These are phyloP conservation scores for Cajanus cajan DNA, from an alignment of 306 rosid species.

Conservation along the genomic window DNA sequence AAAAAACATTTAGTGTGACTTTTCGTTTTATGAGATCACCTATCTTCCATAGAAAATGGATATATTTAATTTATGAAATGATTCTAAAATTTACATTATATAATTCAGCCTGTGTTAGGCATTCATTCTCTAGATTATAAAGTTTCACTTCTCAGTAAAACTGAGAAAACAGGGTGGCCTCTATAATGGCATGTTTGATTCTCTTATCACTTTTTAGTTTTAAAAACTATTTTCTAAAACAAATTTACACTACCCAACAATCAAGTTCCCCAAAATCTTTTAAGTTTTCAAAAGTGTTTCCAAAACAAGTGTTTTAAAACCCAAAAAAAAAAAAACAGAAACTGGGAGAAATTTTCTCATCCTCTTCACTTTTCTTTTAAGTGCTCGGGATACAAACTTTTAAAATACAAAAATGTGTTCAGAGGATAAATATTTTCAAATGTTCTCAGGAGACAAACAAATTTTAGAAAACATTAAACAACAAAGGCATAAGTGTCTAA, in stretches of 20 bases:
- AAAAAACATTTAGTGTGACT: constrained; percentile 24
- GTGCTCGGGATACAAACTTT: neutral
- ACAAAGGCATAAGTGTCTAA: neutral
- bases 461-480: neutral
- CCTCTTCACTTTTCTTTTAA: neutral
- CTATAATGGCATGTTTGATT: neutral
- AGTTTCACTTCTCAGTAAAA: constrained; percentile 23
- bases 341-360: neutral
- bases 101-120: constrained; percentile 1
- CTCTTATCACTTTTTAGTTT: neutral
- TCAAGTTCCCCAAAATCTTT: neutral
- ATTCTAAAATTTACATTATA: constrained; percentile 14
- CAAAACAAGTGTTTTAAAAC: neutral
- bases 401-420: neutral
- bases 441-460: neutral
- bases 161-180: neutral
- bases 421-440: neutral
- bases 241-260: neutral
- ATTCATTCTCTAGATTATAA: neutral
- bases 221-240: neutral
- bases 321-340: neutral
- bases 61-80: neutral
- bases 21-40: constrained; percentile 6
- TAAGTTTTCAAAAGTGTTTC: neutral
- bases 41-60: neutral